These are phyloP conservation scores for Syzygium jambos DNA, from an alignment of 345 rosid genomes.

Conservation along the genomic window DNA sequence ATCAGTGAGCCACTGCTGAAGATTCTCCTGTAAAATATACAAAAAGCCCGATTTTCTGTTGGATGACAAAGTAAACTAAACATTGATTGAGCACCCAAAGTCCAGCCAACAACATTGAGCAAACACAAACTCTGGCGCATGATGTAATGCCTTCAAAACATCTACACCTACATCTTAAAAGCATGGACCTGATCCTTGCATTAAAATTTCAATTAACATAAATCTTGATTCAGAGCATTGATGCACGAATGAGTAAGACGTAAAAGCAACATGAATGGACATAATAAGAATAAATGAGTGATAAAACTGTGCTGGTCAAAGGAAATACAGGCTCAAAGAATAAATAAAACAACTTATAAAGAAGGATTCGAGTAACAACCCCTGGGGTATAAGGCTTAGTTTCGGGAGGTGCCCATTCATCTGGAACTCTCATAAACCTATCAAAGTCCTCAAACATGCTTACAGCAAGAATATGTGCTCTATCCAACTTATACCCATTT, in stretches of 20 bases:
- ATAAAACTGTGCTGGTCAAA: not conserved
- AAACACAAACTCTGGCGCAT: not conserved
- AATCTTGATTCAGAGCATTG: not conserved
- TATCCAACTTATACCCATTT: slow-evolving; percentile 59
- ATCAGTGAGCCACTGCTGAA: slow-evolving; percentile 90
- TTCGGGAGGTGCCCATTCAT: slow-evolving; percentile 92
- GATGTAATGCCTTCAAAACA: not conserved
- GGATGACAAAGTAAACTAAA: not conserved
- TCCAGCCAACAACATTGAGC: not conserved
- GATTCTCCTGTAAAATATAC: slow-evolving; percentile 59
- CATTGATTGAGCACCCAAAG: not conserved
- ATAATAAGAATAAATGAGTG: not conserved
- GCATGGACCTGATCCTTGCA: not conserved
- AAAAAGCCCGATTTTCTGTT: not conserved
- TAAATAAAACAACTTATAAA: not conserved
- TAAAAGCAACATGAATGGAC: not conserved
- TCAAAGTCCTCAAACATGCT: slow-evolving; percentile 79
- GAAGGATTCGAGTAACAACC: slow-evolving; percentile 27
- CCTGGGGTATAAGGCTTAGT: slow-evolving; percentile 67
- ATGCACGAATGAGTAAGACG: not conserved
- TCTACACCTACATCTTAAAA: not conserved
- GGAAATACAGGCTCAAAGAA: not conserved
- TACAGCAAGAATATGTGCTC: slow-evolving; percentile 68
- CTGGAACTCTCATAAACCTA: slow-evolving; percentile 72
- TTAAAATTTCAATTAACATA: not conserved